Conservation (phyloP, 2,329 filamentous ascomycete genomes). For the Fusarium staphyleae region DNA sequence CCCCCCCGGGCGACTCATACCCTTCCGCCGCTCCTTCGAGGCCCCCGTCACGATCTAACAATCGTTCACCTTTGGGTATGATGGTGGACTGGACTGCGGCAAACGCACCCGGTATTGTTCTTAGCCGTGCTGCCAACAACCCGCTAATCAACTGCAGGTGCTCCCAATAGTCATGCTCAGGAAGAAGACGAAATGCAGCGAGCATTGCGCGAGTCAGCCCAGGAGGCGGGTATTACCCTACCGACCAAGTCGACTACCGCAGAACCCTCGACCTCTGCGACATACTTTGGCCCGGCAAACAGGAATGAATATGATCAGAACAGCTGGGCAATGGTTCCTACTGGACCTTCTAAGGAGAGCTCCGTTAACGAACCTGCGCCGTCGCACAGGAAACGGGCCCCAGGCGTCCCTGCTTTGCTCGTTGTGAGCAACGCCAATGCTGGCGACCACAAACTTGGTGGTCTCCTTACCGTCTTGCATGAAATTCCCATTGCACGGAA, state of each 20-base stretch:
- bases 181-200: constrained; percentile 64
- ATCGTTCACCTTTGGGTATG: constrained; percentile 62
- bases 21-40: constrained; percentile 60
- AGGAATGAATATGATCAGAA: constrained; percentile 61
- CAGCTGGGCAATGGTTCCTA: constrained; percentile 66
- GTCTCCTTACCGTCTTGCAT: constrained; percentile 65
- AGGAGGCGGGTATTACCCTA: constrained; percentile 56
- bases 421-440: constrained; percentile 45
- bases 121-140: constrained; percentile 21
- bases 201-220: constrained; percentile 63
- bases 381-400: constrained; percentile 52
- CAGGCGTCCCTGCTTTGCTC: constrained; percentile 60
- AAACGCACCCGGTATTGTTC: constrained; percentile 51
- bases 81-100: constrained; percentile 57
- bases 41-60: constrained; percentile 67
- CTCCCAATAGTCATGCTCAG: constrained; percentile 49
- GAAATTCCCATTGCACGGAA: constrained; percentile 66
- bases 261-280: constrained; percentile 48
- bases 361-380: constrained; percentile 42
- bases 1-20: constrained; percentile 51
- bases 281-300: constrained; percentile 67
- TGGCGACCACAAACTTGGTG: constrained; percentile 56
- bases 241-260: constrained; percentile 61
- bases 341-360: constrained; percentile 40
- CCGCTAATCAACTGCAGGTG: constrained; percentile 46